A percentile compares a stretch with the other conserved stretches of the same genome.
phyloP scores from a whole-genome alignment of 345 rosid species.

The Chamaenerion angustifolium region DNA sequence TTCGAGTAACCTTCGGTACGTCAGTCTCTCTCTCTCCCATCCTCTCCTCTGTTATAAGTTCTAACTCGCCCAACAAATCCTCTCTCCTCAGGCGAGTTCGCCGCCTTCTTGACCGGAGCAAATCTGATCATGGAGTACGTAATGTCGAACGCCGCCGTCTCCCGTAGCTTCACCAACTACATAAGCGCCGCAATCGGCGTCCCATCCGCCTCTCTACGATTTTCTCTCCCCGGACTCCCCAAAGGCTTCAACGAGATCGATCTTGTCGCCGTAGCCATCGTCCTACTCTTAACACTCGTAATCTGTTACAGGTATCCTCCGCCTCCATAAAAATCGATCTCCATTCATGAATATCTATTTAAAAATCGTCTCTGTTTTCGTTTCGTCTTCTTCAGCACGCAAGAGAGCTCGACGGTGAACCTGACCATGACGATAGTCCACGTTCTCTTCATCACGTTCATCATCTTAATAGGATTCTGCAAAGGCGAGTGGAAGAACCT shows the following conservation, averaged over 20 bases:
- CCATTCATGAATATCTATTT: no score
- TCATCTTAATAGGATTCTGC: conserved; percentile 46
- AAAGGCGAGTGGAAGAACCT: conserved; percentile 50
- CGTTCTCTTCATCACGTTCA: conserved; percentile 47
- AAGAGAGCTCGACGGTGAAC: conserved; percentile 66
- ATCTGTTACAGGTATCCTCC: no score
- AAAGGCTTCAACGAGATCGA: conserved; percentile 53
- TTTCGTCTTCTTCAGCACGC: conserved; percentile 52
- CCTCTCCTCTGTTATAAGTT: neutral
- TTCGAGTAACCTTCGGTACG: neutral
- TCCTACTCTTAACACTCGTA: conserved; percentile 22
- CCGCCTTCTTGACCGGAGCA: conserved; percentile 82
- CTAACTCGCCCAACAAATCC: conserved; percentile 17
- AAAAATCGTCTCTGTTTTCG: no score
- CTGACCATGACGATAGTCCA: conserved; percentile 62
- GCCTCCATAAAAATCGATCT: no score
- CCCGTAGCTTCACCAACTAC: conserved; percentile 80
- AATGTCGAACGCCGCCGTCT: conserved; percentile 61
- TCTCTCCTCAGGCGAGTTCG: conserved; percentile 64
- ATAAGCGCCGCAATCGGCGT: conserved; percentile 72
- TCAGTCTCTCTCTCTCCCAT: neutral
- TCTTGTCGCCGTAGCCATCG: conserved; percentile 52
- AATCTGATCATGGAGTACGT: conserved; percentile 68
- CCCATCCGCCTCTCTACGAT: conserved; percentile 51
- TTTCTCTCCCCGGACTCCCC: conserved; percentile 29